phyloP scores from a whole-genome alignment of 768 basidiomycete species.

The Lentinula boryana region DNA sequence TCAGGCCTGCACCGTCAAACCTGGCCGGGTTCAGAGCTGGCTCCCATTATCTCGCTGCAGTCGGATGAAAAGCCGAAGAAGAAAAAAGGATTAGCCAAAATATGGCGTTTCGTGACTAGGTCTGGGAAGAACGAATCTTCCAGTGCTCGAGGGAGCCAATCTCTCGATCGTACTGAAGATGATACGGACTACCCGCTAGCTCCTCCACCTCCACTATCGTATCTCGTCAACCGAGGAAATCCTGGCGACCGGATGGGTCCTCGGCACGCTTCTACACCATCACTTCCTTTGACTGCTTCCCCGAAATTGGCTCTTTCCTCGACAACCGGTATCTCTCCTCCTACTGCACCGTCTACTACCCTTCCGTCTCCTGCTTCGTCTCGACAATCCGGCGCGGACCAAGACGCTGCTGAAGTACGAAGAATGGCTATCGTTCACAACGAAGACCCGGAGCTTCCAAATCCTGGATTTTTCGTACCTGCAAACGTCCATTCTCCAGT shows the following conservation, averaged over 20 bases:
- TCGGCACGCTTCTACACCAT: slow-evolving; percentile 66
- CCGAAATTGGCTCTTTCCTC: slow-evolving; percentile 44
- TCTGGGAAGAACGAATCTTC: slow-evolving; percentile 30
- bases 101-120: slow-evolving; percentile 76
- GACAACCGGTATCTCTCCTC: slow-evolving; percentile 62
- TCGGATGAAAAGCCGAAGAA: slow-evolving; percentile 56
- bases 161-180: slow-evolving; percentile 29
- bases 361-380: slow-evolving; percentile 74
- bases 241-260: slow-evolving; percentile 39
- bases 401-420: slow-evolving; percentile 39
- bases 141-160: slow-evolving; percentile 27
- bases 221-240: slow-evolving; percentile 65
- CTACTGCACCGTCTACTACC: slow-evolving; percentile 70
- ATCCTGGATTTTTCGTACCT: slow-evolving; percentile 27
- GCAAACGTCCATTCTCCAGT: slow-evolving; percentile 46
- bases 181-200: slow-evolving; percentile 77
- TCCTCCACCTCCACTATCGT: slow-evolving; percentile 88
- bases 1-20: slow-evolving; percentile 43
- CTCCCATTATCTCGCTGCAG: slow-evolving; percentile 19
- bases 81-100: slow-evolving; percentile 70
- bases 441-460: slow-evolving; percentile 30
- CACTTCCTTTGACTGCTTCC: slow-evolving; percentile 54
- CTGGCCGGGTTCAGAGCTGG: slow-evolving; percentile 38
- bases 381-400: slow-evolving; percentile 53
- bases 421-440: slow-evolving; percentile 31